Evolutionary conservation across 2,329 filamentous ascomycete species (phyloP).

Genomic region (Penicillium paneum): DNA sequence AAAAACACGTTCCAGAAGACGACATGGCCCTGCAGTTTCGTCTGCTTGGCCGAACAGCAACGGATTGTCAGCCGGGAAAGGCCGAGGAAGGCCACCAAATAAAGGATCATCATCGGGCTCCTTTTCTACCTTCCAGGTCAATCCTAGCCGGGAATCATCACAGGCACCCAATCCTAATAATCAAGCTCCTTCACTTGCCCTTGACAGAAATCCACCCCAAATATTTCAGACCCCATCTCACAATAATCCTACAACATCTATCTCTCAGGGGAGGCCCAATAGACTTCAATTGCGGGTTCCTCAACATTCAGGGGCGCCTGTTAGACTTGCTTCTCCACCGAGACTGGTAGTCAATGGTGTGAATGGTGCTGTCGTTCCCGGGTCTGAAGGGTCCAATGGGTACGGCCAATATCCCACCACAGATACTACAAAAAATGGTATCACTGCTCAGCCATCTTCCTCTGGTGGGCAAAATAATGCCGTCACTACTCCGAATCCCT

Average conservation of each 20-base stretch:
- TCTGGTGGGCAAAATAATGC: slow-evolving; percentile 7
- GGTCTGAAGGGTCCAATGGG: not conserved
- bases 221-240: slow-evolving; percentile 19
- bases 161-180: slow-evolving; percentile 42
- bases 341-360: slow-evolving; percentile 41
- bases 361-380: slow-evolving; percentile 16
- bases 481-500: slow-evolving; percentile 13
- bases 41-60: slow-evolving; percentile 79
- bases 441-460: not conserved
- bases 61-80: slow-evolving; percentile 63
- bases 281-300: slow-evolving; percentile 46
- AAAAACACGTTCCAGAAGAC: slow-evolving; percentile 49
- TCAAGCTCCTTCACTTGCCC: slow-evolving; percentile 40
- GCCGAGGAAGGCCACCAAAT: slow-evolving; percentile 74
- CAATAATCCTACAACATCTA: slow-evolving; percentile 28
- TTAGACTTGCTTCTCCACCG: slow-evolving; percentile 45
- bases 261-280: slow-evolving; percentile 29
- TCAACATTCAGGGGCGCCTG: slow-evolving; percentile 38
- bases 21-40: slow-evolving; percentile 82
- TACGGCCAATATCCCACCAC: not conserved
- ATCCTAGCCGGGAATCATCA: slow-evolving; percentile 51
- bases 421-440: not conserved
- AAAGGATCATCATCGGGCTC: slow-evolving; percentile 64
- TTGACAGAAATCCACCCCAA: slow-evolving; percentile 38
- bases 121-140: slow-evolving; percentile 67